Evolutionary conservation across 352 stramenopile genomes (phyloP).

Genomic region (Phytophthora fragariaefolia): DNA sequence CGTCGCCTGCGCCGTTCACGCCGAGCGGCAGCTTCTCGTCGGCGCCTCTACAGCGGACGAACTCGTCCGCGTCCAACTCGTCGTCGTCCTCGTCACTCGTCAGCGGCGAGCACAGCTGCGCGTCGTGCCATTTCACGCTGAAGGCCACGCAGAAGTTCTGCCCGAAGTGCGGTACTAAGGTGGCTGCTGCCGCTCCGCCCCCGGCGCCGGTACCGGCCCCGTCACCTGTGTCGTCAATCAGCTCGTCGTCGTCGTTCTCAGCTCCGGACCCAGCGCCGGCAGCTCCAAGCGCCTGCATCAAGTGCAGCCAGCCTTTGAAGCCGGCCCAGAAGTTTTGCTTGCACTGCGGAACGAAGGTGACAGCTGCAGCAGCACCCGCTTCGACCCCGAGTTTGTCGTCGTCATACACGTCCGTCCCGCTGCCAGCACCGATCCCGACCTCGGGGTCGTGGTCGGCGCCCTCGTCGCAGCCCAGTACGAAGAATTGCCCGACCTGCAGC

Average conservation of each 20-base stretch:
- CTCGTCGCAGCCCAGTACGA: constrained; percentile 48
- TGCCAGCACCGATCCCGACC: constrained; percentile 67
- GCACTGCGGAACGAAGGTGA: constrained; percentile 74
- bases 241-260: constrained; percentile 41
- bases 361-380: constrained; percentile 11
- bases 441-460: constrained; percentile 42
- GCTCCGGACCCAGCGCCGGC: constrained; percentile 20
- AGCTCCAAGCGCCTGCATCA: constrained; percentile 39
- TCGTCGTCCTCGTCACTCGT: constrained; percentile 39
- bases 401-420: constrained; percentile 49
- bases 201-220: constrained; percentile 17
- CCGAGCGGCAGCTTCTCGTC: constrained; percentile 26
- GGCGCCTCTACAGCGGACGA: constrained; percentile 32
- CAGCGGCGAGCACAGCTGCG: constrained; percentile 39
- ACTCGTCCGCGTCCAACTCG: constrained; percentile 32
- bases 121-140: constrained; percentile 53
- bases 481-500: constrained; percentile 69
- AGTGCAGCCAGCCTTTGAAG: constrained; percentile 62
- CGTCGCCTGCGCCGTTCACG: constrained; percentile 22
- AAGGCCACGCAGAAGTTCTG: constrained; percentile 85
- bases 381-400: constrained; percentile 30
- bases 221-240: constrained; percentile 38
- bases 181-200: constrained; percentile 19
- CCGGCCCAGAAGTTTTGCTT: constrained; percentile 79
- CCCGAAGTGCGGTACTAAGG: constrained; percentile 67